Evolutionary conservation across 2,329 filamentous ascomycete genomes (phyloP).

Genomic region (Pseudonectria foliicola): DNA sequence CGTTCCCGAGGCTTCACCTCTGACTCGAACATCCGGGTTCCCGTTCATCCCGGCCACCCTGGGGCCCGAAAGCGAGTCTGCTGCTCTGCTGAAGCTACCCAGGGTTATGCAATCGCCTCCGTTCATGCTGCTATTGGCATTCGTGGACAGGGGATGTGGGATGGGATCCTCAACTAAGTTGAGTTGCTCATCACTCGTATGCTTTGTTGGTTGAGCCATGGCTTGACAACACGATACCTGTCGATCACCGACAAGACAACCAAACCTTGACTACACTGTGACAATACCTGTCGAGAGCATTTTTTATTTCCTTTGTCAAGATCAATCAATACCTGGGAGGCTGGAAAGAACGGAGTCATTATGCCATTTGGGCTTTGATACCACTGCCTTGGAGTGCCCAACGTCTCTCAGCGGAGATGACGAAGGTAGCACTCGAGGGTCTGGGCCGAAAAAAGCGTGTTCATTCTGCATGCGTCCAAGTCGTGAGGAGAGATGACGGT

Average conservation of each 20-base stretch:
- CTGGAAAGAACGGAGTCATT: constrained; percentile 23
- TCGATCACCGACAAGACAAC: constrained; percentile 13
- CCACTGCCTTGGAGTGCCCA: constrained; percentile 20
- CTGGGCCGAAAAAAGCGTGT: constrained; percentile 32
- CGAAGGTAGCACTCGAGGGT: constrained; percentile 25
- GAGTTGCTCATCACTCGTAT: constrained; percentile 1
- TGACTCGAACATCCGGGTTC: constrained; percentile 28
- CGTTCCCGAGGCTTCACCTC: constrained; percentile 24
- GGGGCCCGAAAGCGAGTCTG: constrained; percentile 58
- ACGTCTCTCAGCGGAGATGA: constrained; percentile 26
- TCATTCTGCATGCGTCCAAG: constrained; percentile 35
- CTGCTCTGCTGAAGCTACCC: constrained; percentile 53
- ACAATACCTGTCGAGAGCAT: constrained; percentile 20
- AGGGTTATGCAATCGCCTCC: constrained; percentile 37
- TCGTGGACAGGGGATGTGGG: constrained; percentile 59
- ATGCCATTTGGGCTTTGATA: constrained; percentile 25
- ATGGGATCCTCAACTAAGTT: constrained; percentile 50
- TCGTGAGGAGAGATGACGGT: constrained; percentile 22
- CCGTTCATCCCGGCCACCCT: constrained; percentile 35
- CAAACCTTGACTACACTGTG: constrained; percentile 13
- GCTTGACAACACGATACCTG: constrained; percentile 14
- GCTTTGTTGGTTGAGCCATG: constrained; percentile 12
- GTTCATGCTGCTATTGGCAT: constrained; percentile 44
- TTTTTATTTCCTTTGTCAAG: constrained; percentile 22
- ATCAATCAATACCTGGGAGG: constrained; percentile 17